Conservation (phyloP, 306 rosid genomes). For the Carpinus fangiana region DNA sequence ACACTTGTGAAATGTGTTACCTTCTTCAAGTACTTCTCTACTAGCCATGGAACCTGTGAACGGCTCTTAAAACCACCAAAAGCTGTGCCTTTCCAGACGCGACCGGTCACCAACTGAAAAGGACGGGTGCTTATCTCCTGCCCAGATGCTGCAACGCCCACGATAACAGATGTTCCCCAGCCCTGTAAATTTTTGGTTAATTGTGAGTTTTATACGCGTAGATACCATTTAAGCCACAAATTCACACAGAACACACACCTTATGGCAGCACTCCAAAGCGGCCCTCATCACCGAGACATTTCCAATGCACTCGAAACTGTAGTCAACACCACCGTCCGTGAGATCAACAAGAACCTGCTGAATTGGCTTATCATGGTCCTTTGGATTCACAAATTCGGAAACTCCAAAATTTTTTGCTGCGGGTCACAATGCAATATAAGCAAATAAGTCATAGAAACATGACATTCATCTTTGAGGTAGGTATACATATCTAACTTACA, state of each 20-base stretch:
- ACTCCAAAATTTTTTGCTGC: slow-evolving; percentile 91
- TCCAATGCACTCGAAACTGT: slow-evolving; percentile 97
- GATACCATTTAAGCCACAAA: slow-evolving; percentile 15
- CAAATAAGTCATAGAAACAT: not conserved
- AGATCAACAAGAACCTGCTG: slow-evolving; percentile 86
- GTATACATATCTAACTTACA: too few species aligned
- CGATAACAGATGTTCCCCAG: slow-evolving; percentile 94
- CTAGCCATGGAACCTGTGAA: slow-evolving; percentile 96
- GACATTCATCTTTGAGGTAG: not conserved
- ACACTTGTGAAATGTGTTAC: slow-evolving; percentile 29
- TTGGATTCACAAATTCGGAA: slow-evolving; percentile 89
- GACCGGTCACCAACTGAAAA: slow-evolving; percentile 95
- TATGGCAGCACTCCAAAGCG: slow-evolving; percentile 96
- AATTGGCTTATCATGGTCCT: slow-evolving; percentile 84
- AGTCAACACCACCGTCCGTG: slow-evolving; percentile 93
- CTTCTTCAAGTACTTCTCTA: slow-evolving; percentile 92
- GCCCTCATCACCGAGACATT: slow-evolving; percentile 92
- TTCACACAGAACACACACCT: slow-evolving; percentile 46
- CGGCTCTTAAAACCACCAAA: slow-evolving; percentile 98
- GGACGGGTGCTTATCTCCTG: slow-evolving; percentile 93
- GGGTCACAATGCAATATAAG: slow-evolving; percentile 20
- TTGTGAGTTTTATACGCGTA: not conserved
- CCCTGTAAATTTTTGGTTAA: slow-evolving; percentile 54
- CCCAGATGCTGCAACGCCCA: slow-evolving; percentile 93
- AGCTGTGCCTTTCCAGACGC: slow-evolving; percentile 98